phyloP scores from a whole-genome alignment of 768 basidiomycete genomes.

The Tricholoma sp. region DNA sequence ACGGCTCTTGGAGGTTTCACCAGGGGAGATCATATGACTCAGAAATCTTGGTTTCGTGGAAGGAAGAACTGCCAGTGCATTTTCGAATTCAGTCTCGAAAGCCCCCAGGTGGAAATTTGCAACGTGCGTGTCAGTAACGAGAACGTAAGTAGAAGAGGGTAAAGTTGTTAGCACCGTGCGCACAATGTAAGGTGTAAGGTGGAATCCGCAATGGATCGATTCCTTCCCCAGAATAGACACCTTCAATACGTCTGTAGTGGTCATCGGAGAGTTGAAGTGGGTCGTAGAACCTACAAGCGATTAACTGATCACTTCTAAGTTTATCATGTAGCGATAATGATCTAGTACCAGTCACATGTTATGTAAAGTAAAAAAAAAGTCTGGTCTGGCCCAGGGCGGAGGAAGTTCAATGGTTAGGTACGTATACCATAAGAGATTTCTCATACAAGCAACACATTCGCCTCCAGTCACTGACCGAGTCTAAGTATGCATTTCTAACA shows the following conservation, averaged over 20 bases:
- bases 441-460: too few relatives aligned
- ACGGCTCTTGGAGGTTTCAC: slow-evolving; percentile 89
- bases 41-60: slow-evolving; percentile 59
- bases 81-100: slow-evolving; percentile 63
- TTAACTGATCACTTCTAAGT: too few relatives aligned
- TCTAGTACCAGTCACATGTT: slow-evolving; percentile 4
- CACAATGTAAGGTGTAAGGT: slow-evolving; percentile 83
- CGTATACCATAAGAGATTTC: too few relatives aligned
- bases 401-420: too few relatives aligned
- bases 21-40: slow-evolving; percentile 75
- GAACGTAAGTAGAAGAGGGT: slow-evolving; percentile 80
- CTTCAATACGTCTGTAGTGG: slow-evolving; percentile 57
- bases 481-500: background rate
- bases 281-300: background rate
- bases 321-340: too few relatives aligned
- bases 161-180: slow-evolving; percentile 64
- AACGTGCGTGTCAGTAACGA: slow-evolving; percentile 91
- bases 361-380: too few relatives aligned
- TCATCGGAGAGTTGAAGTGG: slow-evolving; percentile 19
- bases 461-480: background rate
- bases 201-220: slow-evolving; percentile 91
- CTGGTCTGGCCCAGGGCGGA: too few relatives aligned
- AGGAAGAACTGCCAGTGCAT: slow-evolving; percentile 25
- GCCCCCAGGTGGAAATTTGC: slow-evolving; percentile 70
- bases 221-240: slow-evolving; percentile 83